Percentiles rank a stretch among this genome's conserved stretches.
Evolutionary conservation across 1,139 yeast species (phyloP).

Genomic region (Candida mesenterica): DNA sequence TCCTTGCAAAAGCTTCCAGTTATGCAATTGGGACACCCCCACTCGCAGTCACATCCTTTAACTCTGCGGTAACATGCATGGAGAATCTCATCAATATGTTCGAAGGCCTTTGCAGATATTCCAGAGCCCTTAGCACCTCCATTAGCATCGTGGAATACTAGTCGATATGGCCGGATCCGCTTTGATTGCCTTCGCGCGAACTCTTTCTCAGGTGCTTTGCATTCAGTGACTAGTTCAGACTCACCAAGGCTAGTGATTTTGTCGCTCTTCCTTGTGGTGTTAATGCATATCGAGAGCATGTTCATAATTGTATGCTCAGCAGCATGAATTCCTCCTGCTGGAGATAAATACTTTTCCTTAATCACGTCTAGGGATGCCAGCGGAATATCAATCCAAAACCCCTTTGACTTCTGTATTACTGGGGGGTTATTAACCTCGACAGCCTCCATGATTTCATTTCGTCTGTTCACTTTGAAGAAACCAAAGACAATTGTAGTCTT

Average conservation of each 20-base stretch:
- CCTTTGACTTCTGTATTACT: conserved; percentile 62
- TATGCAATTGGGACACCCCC: conserved; percentile 90
- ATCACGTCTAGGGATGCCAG: conserved; percentile 56
- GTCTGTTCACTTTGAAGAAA: conserved; percentile 78
- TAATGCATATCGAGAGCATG: conserved; percentile 59
- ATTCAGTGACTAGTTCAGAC: conserved; percentile 83
- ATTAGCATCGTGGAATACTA: conserved; percentile 77
- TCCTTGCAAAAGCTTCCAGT: conserved; percentile 81
- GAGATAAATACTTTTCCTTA: conserved; percentile 53
- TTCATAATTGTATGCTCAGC: conserved; percentile 90
- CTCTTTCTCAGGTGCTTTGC: conserved; percentile 96
- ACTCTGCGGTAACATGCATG: conserved; percentile 58
- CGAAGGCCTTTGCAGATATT: conserved; percentile 73
- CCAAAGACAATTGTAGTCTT: conserved; percentile 85
- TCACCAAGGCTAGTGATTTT: conserved; percentile 45
- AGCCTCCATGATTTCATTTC: conserved; percentile 79
- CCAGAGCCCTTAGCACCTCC: conserved; percentile 84
- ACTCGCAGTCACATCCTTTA: conserved; percentile 67
- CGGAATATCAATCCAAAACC: conserved; percentile 91
- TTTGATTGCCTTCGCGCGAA: conserved; percentile 69
- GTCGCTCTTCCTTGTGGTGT: conserved; percentile 37
- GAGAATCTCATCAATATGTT: conserved; percentile 65
- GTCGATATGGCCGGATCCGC: conserved; percentile 79
- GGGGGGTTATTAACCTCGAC: conserved; percentile 94
- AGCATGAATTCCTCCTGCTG: conserved; percentile 95